These are phyloP conservation scores for Candida yuanshanica DNA, from an alignment of 805 yeast genomes.

Conservation along the genomic window DNA sequence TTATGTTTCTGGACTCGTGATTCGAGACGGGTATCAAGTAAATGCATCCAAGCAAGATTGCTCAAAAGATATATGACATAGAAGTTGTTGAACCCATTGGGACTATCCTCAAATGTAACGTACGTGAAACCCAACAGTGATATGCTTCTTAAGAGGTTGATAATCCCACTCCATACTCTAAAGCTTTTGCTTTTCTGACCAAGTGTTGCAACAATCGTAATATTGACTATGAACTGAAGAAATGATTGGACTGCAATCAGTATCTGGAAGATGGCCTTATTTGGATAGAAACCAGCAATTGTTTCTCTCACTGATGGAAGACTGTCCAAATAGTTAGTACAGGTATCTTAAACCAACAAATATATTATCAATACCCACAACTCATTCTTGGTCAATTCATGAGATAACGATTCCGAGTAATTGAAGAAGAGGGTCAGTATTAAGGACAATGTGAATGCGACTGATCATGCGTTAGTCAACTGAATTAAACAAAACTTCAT, in stretches of 20 bases:
- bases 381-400: conserved; percentile 12
- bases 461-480: conserved; percentile 2
- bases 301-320: conserved; percentile 14
- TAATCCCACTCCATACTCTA: background rate
- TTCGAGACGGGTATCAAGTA: background rate
- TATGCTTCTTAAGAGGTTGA: background rate
- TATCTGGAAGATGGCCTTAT: conserved; percentile 12
- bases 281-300: conserved; percentile 12
- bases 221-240: conserved; percentile 2
- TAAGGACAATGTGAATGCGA: conserved; percentile 8
- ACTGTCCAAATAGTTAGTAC: conserved; percentile 1
- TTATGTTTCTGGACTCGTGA: background rate
- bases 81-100: conserved; percentile 5
- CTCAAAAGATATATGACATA: conserved; percentile 8
- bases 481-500: background rate
- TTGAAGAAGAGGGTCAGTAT: conserved; percentile 9
- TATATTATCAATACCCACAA: too few relatives aligned
- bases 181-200: background rate
- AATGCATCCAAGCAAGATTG: conserved; percentile 7
- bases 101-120: conserved; percentile 10
- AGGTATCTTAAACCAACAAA: too few relatives aligned
- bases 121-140: conserved; percentile 8
- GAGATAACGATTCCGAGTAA: conserved; percentile 6
- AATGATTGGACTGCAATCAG: conserved; percentile 10
- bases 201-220: background rate